Evolutionary conservation across 2,329 filamentous ascomycete species (phyloP), one percentile per base, ranked within the genome.

Genomic region (Ophiocordyceps sinensis): DNA sequence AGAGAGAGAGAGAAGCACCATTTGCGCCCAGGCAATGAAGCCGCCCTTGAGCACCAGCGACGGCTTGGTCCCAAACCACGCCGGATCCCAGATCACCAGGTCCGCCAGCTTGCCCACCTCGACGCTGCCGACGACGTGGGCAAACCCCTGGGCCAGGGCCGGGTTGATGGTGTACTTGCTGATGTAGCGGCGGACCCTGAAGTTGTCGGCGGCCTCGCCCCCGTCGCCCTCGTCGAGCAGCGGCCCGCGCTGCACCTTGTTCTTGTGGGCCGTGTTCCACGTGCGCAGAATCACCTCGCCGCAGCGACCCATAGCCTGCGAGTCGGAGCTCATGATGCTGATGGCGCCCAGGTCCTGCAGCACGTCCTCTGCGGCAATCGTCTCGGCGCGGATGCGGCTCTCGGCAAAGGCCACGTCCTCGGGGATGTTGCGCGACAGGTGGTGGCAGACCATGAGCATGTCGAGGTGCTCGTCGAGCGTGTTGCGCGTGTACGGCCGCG

Each of bases 381-480:
- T 96, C 65, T 96, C 88, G 48, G 86, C 85, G 44, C 89, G 83
- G 61, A 96, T 96, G 32, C 89, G 85, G 30, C 79, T 86, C 65
- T 96, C 89, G 38, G 89, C 89, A 54, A 96, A 96, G 1, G 88
- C 87, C 13, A 96, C 82, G 57, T 96, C 89, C 64, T 96, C 89
- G 43, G 88, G 85, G 44, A 95, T 95, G 61, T 94, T 80, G 61
- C 85, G 85, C 40, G 80, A 87, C 10, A 96, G 68, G 56, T 96
- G 89, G 61, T 96, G 89, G 67, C 89, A 96, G 31, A 94, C 86
- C 89, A 95, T 95, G 37, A 95, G 68, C 89, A 96, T 96, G 65
- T 96, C 89, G 13, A 95, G 75, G 63, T 96, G 89, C 62, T 96
- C 89, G 55, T 95, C 89, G 0, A 96, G 73, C 0, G 89, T 96